Evolutionary conservation across 83 land plant species (phyloP), one percentile per base, ranked within the genome.

Genomic region (Picea abies): DNA sequence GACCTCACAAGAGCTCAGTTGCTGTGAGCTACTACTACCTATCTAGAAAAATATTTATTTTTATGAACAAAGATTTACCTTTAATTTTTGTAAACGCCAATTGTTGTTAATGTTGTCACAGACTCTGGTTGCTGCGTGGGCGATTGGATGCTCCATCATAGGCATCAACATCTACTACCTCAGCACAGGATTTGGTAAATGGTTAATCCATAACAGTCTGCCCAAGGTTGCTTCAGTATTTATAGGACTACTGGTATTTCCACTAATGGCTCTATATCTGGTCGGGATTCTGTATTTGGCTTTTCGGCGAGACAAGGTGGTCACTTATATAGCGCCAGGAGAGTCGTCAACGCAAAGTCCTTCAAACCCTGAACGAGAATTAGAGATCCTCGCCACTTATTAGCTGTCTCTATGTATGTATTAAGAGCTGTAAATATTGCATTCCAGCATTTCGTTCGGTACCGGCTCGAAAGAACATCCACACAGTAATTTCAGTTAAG

Each of bases 1-100:
- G 35, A 1, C 35, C 35, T 35, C 35, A 35, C 35, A 35, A 35
- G 35, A 35, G 1, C 35, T 35, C 35, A 35, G 1, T 35, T 35
- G 26, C 25, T 65, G 25, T n/a, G 8, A 25, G 68, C 26, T n/a
- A 23, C 85, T 87, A 91, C 90, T 93, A 83, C 90, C 16, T 85
- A 87, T 5, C 80, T 92, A 0, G 7, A 83, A 6, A 84, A 11
- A 52, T 52, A 11, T 52, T 52, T 11, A 52, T 2, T 52, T 52
- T 52, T 49, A 3, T 12, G 58, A 14, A 52, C 14, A 52, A 52
- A 52, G 12, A 52, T 52, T 52, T 52, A 11, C 3, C 2, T 49
- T 52, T 52, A 2, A 52, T 52, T 52, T 52, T 52, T 11, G 10
- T 52, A 67, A 22, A 9, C 8, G 70, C 70, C 17, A 25, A 19